Base-by-base conservation (phyloP, 768 basidiomycete species). In the Kwoniella shandongensis region DNA sequence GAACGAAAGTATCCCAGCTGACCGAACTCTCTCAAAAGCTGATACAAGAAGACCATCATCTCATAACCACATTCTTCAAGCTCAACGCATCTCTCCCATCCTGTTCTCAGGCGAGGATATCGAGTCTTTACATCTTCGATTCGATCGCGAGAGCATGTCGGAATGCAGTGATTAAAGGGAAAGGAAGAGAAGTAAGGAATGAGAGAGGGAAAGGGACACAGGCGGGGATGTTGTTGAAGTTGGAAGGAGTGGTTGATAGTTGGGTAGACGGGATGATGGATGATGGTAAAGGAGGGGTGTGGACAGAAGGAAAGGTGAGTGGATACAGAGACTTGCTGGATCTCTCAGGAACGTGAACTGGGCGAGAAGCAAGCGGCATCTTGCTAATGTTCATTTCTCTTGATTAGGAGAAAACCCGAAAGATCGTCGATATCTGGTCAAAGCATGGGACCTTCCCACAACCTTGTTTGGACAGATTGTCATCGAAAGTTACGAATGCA, bases 391-490 rank as follows among this genome's bases (percentile, higher is more conserved):
- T 27, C 17, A 22, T 26, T 46, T 44, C 13, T 39, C 44, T 47
- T 59, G 74, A 44, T 78, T 81, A 97, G 93, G 94, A 96, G 81
- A 99, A 99, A 80, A 83, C 89, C 44, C 87, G 88, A 81, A 98
- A 98, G 79, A 86, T 99, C 72, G 84, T 94, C 78, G 96, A 97
- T 79, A 97, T 99, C 71, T 99, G 94, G 94, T 83, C 82, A 70
- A 94, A 93, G 78, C 84, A 85, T 57, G 84, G 81, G 78, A 94
- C 94, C 46, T 99, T 99, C 79, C 87, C 91, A 56, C 74, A 85
- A 69, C 74, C 82, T 67, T 84, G 88, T 74, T 79, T 93, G 71
- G 80, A 85, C 61, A 86, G 85, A 66, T 81, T 96, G 5, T 46
- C 61, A 32, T 41, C 23, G 29, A 57, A 59, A 42, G 23, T 68